phyloP scores from a whole-genome alignment of 495 filamentous ascomycete genomes.

The Aspergillus conjunctus region DNA sequence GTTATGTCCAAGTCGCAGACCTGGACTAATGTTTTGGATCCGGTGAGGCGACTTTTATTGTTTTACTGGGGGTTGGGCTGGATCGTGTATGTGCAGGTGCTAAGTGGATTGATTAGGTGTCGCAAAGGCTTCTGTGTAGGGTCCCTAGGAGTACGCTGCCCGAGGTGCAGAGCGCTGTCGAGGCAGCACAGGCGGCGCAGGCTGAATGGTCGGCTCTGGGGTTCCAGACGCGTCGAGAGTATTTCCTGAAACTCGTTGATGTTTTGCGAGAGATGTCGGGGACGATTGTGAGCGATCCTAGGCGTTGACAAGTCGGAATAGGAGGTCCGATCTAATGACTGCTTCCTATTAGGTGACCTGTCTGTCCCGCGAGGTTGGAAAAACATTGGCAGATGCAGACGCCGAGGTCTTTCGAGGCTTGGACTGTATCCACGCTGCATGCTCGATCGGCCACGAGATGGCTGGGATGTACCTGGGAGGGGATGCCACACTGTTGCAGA shows the following conservation, averaged over 20 bases:
- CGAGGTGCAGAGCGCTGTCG: constrained; percentile 32
- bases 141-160: constrained; percentile 27
- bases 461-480: constrained; percentile 31
- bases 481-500: constrained; percentile 30
- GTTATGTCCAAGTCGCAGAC: constrained; percentile 29
- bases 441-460: constrained; percentile 33
- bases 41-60: constrained; percentile 20
- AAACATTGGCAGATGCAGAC: constrained; percentile 34
- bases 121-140: constrained; percentile 27
- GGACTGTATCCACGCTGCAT: constrained; percentile 34
- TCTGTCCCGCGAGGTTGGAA: constrained; percentile 31
- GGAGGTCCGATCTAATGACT: neutral
- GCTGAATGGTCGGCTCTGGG: constrained; percentile 25
- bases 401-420: constrained; percentile 31
- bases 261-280: constrained; percentile 27
- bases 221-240: constrained; percentile 27
- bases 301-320: too few species aligned
- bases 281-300: constrained; percentile 23
- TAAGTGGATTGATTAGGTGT: constrained; percentile 16
- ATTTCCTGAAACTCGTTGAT: constrained; percentile 28
- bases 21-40: constrained; percentile 32
- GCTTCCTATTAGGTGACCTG: constrained; percentile 11
- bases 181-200: constrained; percentile 28
- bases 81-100: neutral
- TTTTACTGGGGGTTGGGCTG: too few species aligned